A percentile compares a stretch with the other conserved stretches of the same genome.
These are phyloP conservation scores for Spathaspora arborariae DNA, from an alignment of 805 yeast genomes.

Conservation along the genomic window DNA sequence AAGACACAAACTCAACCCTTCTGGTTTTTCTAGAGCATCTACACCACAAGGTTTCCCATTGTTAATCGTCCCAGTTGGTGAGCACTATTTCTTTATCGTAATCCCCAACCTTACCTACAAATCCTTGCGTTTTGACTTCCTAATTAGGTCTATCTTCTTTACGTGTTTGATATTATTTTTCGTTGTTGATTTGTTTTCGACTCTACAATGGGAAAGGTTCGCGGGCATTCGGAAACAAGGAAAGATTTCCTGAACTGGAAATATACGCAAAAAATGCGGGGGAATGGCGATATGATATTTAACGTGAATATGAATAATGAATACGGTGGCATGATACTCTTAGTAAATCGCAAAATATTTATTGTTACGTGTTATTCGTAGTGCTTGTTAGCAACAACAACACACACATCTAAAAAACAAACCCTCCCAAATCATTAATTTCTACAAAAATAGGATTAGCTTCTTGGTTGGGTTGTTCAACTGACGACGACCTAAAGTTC, in stretches of 20 bases:
- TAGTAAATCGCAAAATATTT: background rate
- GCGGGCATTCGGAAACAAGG: background rate
- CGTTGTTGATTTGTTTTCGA: background rate
- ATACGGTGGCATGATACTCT: background rate
- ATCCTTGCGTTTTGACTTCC: background rate
- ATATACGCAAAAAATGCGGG: background rate
- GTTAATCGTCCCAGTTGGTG: background rate
- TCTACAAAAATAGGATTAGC: too few species aligned
- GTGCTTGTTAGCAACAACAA: background rate
- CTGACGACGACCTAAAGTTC: background rate
- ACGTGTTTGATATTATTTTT: background rate
- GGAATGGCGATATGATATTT: too few species aligned
- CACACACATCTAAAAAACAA: background rate
- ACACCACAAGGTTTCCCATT: background rate
- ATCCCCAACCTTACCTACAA: background rate
- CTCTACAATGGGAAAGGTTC: background rate
- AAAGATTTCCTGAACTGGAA: background rate
- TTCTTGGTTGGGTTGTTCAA: too few species aligned
- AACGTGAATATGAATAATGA: too few species aligned
- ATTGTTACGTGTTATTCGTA: background rate
- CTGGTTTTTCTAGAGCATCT: background rate
- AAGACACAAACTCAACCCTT: too few species aligned
- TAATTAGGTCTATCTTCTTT: background rate
- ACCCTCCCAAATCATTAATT: background rate
- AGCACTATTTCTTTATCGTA: background rate